These are phyloP conservation scores for Fraxinus greggii DNA, from an alignment of 305 asterid species.

Conservation along the genomic window DNA sequence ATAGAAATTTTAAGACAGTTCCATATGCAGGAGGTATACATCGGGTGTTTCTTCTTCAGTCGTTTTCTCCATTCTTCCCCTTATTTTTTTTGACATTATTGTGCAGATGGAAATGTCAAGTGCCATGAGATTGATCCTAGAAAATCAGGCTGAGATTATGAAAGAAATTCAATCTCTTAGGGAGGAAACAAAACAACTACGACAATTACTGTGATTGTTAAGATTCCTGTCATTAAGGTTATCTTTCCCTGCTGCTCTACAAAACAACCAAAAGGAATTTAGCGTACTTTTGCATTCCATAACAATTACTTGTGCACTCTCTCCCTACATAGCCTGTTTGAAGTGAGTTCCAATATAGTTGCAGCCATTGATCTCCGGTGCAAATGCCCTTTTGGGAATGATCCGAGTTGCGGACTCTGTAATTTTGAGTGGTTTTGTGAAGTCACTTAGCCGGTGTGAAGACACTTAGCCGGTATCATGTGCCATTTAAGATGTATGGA, in stretches of 20 bases:
- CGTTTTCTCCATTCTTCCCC: background rate
- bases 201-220: background rate
- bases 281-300: background rate
- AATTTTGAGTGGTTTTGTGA: background rate
- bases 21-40: slow-evolving; percentile 86
- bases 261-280: background rate
- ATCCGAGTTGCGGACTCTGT: background rate
- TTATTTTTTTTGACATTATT: slow-evolving; percentile 18
- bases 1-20: slow-evolving; percentile 80
- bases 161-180: slow-evolving; percentile 13
- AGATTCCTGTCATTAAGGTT: background rate
- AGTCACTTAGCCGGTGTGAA: background rate
- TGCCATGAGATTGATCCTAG: slow-evolving; percentile 1
- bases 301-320: background rate
- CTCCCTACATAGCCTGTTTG: background rate
- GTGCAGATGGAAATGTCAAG: slow-evolving; percentile 13
- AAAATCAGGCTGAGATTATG: slow-evolving; percentile 13
- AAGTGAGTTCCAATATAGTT: background rate
- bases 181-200: slow-evolving; percentile 11
- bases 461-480: background rate
- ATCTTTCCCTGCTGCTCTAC: background rate
- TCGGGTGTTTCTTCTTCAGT: background rate
- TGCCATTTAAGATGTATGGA: background rate
- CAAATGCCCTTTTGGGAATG: background rate
- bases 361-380: background rate